phyloP scores from a whole-genome alignment of 805 yeast genomes.

The Myxozyma sirexii region DNA sequence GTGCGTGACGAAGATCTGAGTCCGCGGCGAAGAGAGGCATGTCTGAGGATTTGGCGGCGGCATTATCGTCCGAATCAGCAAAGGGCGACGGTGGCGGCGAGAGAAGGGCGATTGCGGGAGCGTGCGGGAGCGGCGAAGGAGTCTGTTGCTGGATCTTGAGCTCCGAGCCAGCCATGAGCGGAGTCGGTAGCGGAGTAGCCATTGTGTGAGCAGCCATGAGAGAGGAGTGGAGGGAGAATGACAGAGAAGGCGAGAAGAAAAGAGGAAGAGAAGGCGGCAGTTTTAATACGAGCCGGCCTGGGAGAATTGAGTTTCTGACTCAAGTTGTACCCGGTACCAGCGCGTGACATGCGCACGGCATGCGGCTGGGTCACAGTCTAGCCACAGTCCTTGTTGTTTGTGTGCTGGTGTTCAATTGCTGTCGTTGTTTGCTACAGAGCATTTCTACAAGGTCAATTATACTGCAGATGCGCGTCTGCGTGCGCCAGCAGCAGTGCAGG shows the following conservation, averaged over 20 bases:
- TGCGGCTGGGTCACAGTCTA: constrained; percentile 10
- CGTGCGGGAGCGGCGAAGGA: neutral
- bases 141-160: neutral
- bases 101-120: constrained; percentile 10
- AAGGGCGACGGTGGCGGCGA: constrained; percentile 34
- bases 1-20: constrained; percentile 6
- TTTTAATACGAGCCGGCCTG: constrained; percentile 1
- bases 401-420: neutral
- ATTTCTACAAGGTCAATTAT: neutral
- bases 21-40: constrained; percentile 7
- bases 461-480: too few relatives aligned
- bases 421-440: neutral
- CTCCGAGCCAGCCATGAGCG: constrained; percentile 20
- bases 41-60: constrained; percentile 6
- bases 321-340: constrained; percentile 10
- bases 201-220: constrained; percentile 9
- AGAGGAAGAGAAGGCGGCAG: constrained; percentile 1
- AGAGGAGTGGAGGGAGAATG: neutral
- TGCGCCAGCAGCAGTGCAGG: neutral
- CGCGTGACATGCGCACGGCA: constrained; percentile 20
- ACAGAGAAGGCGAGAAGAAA: neutral
- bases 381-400: neutral
- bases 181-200: constrained; percentile 29
- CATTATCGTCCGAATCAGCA: neutral
- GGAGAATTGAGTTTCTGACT: neutral